Base-by-base conservation (phyloP, 2,329 filamentous ascomycete species). In the Ophiostoma quercus region DNA sequence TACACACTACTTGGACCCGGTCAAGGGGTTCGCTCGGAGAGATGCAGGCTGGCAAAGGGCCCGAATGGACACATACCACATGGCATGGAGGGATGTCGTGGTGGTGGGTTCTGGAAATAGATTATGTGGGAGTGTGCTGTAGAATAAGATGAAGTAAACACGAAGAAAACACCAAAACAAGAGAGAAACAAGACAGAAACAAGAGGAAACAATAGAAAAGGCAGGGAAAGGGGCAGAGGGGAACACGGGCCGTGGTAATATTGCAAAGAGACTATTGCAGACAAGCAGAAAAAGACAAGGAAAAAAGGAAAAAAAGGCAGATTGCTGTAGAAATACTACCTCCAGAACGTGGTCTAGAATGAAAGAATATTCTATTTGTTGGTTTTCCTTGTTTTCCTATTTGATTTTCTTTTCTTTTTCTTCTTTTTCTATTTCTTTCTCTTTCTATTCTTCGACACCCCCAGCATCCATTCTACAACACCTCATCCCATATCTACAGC, bases 281-380 rank as follows among this genome's bases (percentile, higher is more conserved):
- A 41, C 39, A 41, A 41, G 39, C 39, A 41, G 39, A 41, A 41
- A 29, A 62, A 22, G 34, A 34, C 34, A 5, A 34, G 34, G 8
- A 34, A 34, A 8, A 34, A 34, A 8, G 34, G 34, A 34, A 34
- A 41, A 29, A 62, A 22, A 32, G 12, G 57, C 22, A 62, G 57
- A 62, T 62, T 62, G 22, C 25, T 29, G 25, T 62, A 62, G 25
- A 62, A 62, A 62, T 62, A 62, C 57, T 62, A 62, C 57, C n/a
- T 29, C 51, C 22, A 29, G 51, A 57, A 57, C 51, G 51, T 57
- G 51, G 51, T 57, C 51, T 57, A 57, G 51, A 57, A 57, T 25
- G 51, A 57, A 57, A 57, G 51, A 57, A 57, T 22, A 57, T 25
- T 57, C 51, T 14, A 25, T 57, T 29, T 22, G n/a, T 57, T 57